phyloP scores from a whole-genome alignment of 495 filamentous ascomycete species.

The Lasiosphaeria ovina region DNA sequence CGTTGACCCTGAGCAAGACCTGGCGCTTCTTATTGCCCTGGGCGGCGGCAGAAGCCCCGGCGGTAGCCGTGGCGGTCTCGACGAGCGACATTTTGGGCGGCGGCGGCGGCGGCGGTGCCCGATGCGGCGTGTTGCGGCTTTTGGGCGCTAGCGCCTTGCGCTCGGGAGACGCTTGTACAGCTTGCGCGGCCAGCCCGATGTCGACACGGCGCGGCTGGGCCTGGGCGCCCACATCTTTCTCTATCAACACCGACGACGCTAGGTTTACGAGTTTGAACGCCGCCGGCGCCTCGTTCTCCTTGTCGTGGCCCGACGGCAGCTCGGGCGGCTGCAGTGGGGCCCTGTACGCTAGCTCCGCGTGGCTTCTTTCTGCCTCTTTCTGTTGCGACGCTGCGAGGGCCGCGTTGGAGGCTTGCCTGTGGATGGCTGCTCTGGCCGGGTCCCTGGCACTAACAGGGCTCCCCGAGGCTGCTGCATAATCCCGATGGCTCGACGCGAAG shows the following conservation, averaged over 20 bases:
- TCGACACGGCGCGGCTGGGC: constrained; percentile 39
- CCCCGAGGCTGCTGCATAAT: constrained; percentile 40
- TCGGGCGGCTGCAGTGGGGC: constrained; percentile 58
- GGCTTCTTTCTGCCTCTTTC: constrained; percentile 10
- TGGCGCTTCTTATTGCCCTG: constrained; percentile 71
- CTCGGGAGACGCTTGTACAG: constrained; percentile 50
- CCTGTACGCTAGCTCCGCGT: constrained; percentile 51
- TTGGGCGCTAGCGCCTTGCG: constrained; percentile 68
- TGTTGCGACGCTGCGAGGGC: constrained; percentile 21
- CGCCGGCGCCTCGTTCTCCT: constrained; percentile 79
- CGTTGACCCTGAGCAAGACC: constrained; percentile 80
- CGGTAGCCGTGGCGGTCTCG: constrained; percentile 83
- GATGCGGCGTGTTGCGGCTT: constrained; percentile 79
- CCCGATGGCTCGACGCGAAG: constrained; percentile 34
- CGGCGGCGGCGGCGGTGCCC: constrained; percentile 79
- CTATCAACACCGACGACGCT: constrained; percentile 47
- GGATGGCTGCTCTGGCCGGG: constrained; percentile 31
- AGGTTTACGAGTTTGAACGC: constrained; percentile 59
- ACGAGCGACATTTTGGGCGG: constrained; percentile 93
- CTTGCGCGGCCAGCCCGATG: constrained; percentile 17
- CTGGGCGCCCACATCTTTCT: constrained; percentile 61
- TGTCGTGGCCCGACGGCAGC: constrained; percentile 62
- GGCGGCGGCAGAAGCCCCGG: constrained; percentile 69
- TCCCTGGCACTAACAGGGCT: constrained; percentile 45
- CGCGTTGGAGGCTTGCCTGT: constrained; percentile 29